Evolutionary conservation across 106 monocot genomes (phyloP).

Genomic region (Dactylorhiza incarnata): DNA sequence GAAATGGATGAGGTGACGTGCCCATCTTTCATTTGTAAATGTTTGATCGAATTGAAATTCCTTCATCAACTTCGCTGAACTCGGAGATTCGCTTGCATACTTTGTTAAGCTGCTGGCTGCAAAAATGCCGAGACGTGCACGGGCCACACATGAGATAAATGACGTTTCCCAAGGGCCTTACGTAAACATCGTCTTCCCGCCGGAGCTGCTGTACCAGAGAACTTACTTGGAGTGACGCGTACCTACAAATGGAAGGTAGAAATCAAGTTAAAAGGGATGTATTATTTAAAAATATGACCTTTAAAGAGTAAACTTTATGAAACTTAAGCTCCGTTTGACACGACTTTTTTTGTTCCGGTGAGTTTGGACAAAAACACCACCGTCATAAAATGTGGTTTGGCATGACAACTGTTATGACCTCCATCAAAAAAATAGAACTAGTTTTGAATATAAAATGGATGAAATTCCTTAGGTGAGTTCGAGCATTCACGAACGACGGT

Average conservation of each 20-base stretch:
- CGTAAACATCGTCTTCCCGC: slow-evolving; percentile 68
- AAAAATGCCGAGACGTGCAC: slow-evolving; percentile 57
- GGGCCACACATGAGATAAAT: slow-evolving; percentile 97
- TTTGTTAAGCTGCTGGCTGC: slow-evolving; percentile 56
- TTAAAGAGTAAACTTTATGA: no score
- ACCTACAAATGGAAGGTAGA: slow-evolving; percentile 28
- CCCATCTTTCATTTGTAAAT: slow-evolving; percentile 1
- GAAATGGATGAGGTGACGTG: no score
- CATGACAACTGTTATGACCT: no score
- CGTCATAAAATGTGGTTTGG: no score
- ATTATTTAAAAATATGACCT: not conserved
- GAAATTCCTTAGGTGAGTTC: no score
- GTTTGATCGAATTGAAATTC: slow-evolving; percentile 7
- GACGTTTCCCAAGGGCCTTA: slow-evolving; percentile 87
- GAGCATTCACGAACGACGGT: no score
- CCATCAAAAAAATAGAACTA: no score
- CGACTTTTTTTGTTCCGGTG: no score
- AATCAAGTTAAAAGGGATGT: not conserved
- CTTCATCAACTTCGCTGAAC: slow-evolving; percentile 22
- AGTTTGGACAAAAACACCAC: no score
- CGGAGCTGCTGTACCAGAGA: slow-evolving; percentile 71
- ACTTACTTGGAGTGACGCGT: slow-evolving; percentile 64
- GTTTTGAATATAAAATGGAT: no score
- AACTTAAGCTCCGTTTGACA: no score
- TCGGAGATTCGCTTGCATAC: slow-evolving; percentile 48